Percentiles rank a stretch among this genome's conserved stretches.
Conservation (phyloP, 441 rosid genomes). For the Cnidoscolus chayamansa region DNA sequence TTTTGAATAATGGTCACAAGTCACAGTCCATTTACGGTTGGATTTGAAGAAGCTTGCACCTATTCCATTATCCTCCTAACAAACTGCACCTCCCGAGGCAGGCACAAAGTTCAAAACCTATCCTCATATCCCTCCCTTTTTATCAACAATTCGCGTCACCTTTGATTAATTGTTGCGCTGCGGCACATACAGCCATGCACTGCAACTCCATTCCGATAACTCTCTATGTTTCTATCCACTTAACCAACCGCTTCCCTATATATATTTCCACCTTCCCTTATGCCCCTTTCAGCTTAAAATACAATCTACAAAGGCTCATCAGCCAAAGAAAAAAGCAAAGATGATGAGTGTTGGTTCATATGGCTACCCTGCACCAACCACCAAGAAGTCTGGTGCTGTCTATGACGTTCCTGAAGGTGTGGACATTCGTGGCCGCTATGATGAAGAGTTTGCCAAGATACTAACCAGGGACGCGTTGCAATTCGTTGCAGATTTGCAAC, state of each 20-base stretch:
- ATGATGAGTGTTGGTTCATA: conserved; percentile 30
- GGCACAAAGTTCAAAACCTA: neutral
- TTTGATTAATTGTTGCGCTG: neutral
- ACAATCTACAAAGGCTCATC: neutral
- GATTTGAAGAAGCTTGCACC: no score
- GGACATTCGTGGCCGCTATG: conserved; percentile 70
- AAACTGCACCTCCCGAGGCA: conserved; percentile 2
- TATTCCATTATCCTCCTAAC: neutral
- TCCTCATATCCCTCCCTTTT: neutral
- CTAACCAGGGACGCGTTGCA: conserved; percentile 69
- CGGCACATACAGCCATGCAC: conserved; percentile 18
- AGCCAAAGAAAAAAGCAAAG: neutral
- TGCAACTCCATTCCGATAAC: conserved; percentile 28
- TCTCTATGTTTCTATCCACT: conserved; percentile 33
- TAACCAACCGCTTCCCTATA: conserved; percentile 11
- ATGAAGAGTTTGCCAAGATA: conserved; percentile 54
- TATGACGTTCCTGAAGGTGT: conserved; percentile 71
- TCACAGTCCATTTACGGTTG: no score
- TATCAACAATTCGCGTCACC: conserved; percentile 20
- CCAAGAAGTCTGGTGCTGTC: conserved; percentile 10
- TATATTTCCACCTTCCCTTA: conserved; percentile 1
- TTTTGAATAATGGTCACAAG: no score
- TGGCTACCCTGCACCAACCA: conserved; percentile 17
- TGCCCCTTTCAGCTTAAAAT: no score
- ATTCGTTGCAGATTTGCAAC: conserved; percentile 71